These are phyloP conservation scores for Populus ilicifolia DNA, from an alignment of 345 rosid genomes.

Conservation along the genomic window DNA sequence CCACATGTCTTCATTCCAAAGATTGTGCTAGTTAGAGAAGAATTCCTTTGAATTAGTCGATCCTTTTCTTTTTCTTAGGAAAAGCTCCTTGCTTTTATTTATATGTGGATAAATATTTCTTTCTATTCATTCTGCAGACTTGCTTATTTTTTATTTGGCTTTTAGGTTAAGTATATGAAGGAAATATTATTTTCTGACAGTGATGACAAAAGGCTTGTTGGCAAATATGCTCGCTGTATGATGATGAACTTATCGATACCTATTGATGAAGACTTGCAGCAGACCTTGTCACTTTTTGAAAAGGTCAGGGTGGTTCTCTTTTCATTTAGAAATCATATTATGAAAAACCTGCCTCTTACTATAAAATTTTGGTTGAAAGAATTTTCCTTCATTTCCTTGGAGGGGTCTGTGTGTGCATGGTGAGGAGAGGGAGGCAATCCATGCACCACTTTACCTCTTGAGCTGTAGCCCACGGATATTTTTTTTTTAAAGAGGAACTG, in stretches of 20 bases:
- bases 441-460: background rate
- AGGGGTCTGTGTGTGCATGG: too few species aligned
- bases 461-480: background rate
- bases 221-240: conserved; percentile 63
- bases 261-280: conserved; percentile 80
- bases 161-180: conserved; percentile 83
- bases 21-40: background rate
- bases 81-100: background rate
- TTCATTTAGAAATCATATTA: background rate
- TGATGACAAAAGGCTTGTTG: conserved; percentile 42
- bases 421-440: too few species aligned
- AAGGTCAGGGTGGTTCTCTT: conserved; percentile 43
- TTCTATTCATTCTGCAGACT: background rate
- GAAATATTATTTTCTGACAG: conserved; percentile 70
- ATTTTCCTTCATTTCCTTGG: too few species aligned
- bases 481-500: background rate
- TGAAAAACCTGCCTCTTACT: background rate
- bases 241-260: conserved; percentile 71
- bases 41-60: background rate
- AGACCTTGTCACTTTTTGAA: conserved; percentile 79
- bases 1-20: background rate
- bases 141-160: conserved; percentile 53
- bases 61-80: too few species aligned
- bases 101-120: background rate
- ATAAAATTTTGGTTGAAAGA: too few species aligned